These are phyloP conservation scores for Russula vinacea DNA, from an alignment of 768 basidiomycete genomes.

Conservation along the genomic window DNA sequence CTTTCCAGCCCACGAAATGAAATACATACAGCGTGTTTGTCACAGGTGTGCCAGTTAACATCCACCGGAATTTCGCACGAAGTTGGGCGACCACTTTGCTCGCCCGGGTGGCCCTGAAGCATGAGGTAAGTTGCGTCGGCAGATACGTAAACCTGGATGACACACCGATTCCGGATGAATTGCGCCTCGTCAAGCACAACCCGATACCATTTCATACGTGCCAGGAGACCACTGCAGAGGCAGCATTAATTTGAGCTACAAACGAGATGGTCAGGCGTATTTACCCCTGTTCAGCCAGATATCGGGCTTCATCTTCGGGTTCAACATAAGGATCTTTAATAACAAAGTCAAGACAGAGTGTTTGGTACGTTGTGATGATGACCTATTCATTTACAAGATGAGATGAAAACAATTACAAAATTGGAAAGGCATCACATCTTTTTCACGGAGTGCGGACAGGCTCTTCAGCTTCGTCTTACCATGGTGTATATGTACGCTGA, in stretches of 20 bases:
- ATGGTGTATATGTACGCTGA: slow-evolving; percentile 66
- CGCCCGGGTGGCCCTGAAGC: slow-evolving; percentile 49
- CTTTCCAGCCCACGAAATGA: background rate
- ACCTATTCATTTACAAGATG: slow-evolving; percentile 41
- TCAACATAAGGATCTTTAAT: slow-evolving; percentile 48
- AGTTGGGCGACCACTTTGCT: slow-evolving; percentile 60
- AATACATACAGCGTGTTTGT: slow-evolving; percentile 58
- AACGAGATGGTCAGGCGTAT: slow-evolving; percentile 11
- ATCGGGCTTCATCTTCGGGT: slow-evolving; percentile 47
- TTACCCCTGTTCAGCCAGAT: slow-evolving; percentile 51
- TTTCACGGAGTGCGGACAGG: slow-evolving; percentile 47
- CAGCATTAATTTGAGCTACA: background rate
- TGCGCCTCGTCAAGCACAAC: slow-evolving; percentile 79
- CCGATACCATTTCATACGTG: slow-evolving; percentile 61
- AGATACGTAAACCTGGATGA: slow-evolving; percentile 2
- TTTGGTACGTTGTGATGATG: slow-evolving; percentile 76
- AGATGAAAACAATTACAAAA: background rate
- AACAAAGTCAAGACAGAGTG: slow-evolving; percentile 56
- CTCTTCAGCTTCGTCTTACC: slow-evolving; percentile 65
- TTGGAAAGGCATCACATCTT: slow-evolving; percentile 43
- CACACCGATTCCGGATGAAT: slow-evolving; percentile 63
- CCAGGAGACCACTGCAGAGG: slow-evolving; percentile 50
- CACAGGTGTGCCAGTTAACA: slow-evolving; percentile 73
- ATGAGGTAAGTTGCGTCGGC: background rate
- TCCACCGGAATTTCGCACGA: slow-evolving; percentile 68